Evolutionary conservation across 2,329 filamentous ascomycete species (phyloP).

Genomic region (Trichoderma sp.): DNA sequence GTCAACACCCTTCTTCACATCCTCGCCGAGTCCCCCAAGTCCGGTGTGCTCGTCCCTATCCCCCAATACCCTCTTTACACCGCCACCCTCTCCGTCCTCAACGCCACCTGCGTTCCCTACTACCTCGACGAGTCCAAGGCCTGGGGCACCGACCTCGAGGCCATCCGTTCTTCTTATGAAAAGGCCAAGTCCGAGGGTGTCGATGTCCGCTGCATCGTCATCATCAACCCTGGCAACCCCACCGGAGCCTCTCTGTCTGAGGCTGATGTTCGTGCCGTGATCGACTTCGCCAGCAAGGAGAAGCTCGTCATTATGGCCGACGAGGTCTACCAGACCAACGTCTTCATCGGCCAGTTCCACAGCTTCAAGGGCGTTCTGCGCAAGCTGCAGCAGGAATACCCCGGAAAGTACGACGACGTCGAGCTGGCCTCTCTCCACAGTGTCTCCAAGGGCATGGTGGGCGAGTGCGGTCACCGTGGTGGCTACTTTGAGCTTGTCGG

Average conservation of each 20-base stretch:
- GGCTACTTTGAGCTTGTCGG: conserved; percentile 96
- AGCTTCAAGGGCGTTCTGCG: conserved; percentile 91
- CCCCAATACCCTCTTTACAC: conserved; percentile 98
- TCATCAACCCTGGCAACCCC: conserved; percentile 98
- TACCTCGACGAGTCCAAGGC: conserved; percentile 81
- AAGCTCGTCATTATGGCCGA: conserved; percentile 88
- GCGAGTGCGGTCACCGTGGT: conserved; percentile 95
- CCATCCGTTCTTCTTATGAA: conserved; percentile 70
- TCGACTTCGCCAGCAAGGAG: conserved; percentile 82
- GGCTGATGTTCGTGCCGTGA: conserved; percentile 77
- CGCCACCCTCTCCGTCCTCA: conserved; percentile 79
- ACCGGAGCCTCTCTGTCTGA: conserved; percentile 83
- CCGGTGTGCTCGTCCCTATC: conserved; percentile 89
- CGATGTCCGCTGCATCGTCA: conserved; percentile 87
- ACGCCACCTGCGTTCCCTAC: conserved; percentile 88
- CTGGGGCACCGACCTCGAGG: conserved; percentile 85
- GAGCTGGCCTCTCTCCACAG: conserved; percentile 92
- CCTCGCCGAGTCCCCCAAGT: conserved; percentile 73
- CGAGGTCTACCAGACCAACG: conserved; percentile 98
- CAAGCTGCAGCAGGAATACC: conserved; percentile 70
- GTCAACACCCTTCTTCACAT: conserved; percentile 91
- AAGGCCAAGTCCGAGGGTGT: conserved; percentile 74
- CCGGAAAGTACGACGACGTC: conserved; percentile 76
- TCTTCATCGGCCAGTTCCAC: conserved; percentile 90
- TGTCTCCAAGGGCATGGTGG: conserved; percentile 97